These are phyloP conservation scores for Pseudopyricularia javanii DNA, from an alignment of 2,329 filamentous ascomycete genomes.

Conservation along the genomic window DNA sequence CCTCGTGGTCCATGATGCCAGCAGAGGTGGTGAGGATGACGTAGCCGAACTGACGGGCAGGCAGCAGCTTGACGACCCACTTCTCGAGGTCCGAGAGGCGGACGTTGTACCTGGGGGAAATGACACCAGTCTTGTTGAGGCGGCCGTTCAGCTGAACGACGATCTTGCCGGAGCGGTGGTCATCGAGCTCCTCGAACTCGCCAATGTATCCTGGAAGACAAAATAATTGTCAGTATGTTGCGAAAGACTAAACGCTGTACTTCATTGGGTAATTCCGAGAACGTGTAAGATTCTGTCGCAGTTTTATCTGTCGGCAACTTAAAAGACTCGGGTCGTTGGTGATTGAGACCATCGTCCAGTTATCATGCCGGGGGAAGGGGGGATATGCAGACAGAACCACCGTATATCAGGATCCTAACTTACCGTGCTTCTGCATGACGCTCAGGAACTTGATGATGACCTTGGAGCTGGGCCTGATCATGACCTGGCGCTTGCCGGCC, in stretches of 20 bases:
- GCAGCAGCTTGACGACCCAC: slow-evolving; percentile 98
- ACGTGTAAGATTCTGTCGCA: slow-evolving; percentile 96
- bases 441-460: slow-evolving; percentile 99
- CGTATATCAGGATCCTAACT: slow-evolving; percentile 25
- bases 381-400: neutral
- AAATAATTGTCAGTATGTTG: slow-evolving; percentile 54
- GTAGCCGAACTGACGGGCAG: slow-evolving; percentile 99
- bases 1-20: slow-evolving; percentile 99
- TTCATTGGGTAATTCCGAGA: slow-evolving; percentile 65
- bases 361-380: slow-evolving; percentile 76
- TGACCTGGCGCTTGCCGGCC: slow-evolving; percentile 96
- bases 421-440: slow-evolving; percentile 99
- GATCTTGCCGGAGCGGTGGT: slow-evolving; percentile 99
- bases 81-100: slow-evolving; percentile 96
- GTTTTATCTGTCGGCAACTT: slow-evolving; percentile 94
- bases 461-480: slow-evolving; percentile 98
- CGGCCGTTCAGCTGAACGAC: slow-evolving; percentile 99
- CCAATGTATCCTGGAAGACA: slow-evolving; percentile 76
- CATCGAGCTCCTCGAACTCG: slow-evolving; percentile 98
- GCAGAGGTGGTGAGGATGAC: slow-evolving; percentile 98
- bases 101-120: slow-evolving; percentile 99
- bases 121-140: slow-evolving; percentile 98
- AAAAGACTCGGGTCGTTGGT: slow-evolving; percentile 95
- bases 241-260: slow-evolving; percentile 89
- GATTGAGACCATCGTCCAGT: slow-evolving; percentile 92